Evolutionary conservation across 129 eudicot genomes (phyloP).

Genomic region (Chrysanthemum makinoi): DNA sequence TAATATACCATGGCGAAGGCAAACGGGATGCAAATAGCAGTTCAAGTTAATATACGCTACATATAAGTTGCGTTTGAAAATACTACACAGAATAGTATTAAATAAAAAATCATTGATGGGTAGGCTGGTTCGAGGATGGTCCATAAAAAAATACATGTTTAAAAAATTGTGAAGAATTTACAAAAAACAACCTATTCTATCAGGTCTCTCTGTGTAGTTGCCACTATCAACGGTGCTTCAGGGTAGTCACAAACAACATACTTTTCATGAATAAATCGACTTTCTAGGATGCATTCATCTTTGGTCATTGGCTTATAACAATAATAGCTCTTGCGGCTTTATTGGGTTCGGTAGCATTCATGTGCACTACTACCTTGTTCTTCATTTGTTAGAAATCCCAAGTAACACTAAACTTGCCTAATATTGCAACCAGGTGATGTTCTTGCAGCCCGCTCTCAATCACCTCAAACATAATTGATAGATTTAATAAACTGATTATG

Average conservation of each 20-base stretch:
- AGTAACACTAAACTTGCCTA: conserved; percentile 85
- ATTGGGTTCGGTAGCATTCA: conserved; percentile 75
- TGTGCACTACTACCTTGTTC: conserved; percentile 57
- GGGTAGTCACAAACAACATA: conserved; percentile 59
- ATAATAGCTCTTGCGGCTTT: conserved; percentile 95
- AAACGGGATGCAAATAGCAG: too few species aligned
- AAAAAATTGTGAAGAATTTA: too few species aligned
- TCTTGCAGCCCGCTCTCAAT: conserved; percentile 91
- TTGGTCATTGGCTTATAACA: conserved; percentile 78
- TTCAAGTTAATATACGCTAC: too few species aligned
- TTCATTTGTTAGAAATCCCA: conserved; percentile 95
- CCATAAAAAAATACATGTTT: too few species aligned
- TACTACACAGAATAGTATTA: too few species aligned
- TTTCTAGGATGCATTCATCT: conserved; percentile 89
- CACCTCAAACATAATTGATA: conserved; percentile 43
- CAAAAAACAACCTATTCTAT: too few species aligned
- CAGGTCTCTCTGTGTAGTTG: conserved; percentile 62
- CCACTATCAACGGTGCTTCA: conserved; percentile 91
- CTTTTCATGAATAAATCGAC: conserved; percentile 90
- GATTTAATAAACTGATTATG: too few species aligned
- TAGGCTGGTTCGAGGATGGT: too few species aligned
- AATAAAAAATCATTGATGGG: too few species aligned
- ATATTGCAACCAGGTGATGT: conserved; percentile 81
- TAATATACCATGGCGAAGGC: too few species aligned
- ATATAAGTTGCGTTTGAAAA: too few species aligned